A percentile compares a stretch with the other conserved stretches of the same genome.
phyloP scores from a whole-genome alignment of 192 early-diverging fungal species.

The Coemansia sp. region DNA sequence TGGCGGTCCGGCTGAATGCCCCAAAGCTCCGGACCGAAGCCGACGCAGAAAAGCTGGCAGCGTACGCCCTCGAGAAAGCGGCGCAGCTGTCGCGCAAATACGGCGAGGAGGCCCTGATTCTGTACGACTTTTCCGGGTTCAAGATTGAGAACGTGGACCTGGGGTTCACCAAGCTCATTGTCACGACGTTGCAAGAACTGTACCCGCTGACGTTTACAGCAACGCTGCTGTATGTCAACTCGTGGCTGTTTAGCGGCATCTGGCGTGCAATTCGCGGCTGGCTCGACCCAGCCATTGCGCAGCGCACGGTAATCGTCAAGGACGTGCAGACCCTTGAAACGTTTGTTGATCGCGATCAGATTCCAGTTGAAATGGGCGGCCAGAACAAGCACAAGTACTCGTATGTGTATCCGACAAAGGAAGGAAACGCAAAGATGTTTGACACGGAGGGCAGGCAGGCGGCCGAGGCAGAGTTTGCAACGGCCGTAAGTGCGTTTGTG shows the following conservation, averaged over 20 bases:
- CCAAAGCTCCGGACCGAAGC: slow-evolving; percentile 26
- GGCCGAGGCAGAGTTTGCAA: slow-evolving; percentile 38
- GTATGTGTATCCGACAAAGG: slow-evolving; percentile 53
- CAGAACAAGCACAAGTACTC: slow-evolving; percentile 54
- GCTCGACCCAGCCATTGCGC: slow-evolving; percentile 79
- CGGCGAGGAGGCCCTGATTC: slow-evolving; percentile 56
- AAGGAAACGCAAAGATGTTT: slow-evolving; percentile 57
- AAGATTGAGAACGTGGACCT: slow-evolving; percentile 72
- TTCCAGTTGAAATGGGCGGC: slow-evolving; percentile 67
- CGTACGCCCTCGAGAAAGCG: slow-evolving; percentile 28
- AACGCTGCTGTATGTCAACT: slow-evolving; percentile 75
- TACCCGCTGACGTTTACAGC: slow-evolving; percentile 79
- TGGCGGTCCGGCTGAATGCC: slow-evolving; percentile 24
- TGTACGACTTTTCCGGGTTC: slow-evolving; percentile 76
- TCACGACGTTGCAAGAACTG: slow-evolving; percentile 71
- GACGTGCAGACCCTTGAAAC: slow-evolving; percentile 58
- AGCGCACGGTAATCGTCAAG: slow-evolving; percentile 75
- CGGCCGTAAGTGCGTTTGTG: slow-evolving; percentile 44
- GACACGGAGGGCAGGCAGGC: slow-evolving; percentile 49
- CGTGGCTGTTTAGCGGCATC: slow-evolving; percentile 82
- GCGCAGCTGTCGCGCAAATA: slow-evolving; percentile 23
- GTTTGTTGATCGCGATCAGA: slow-evolving; percentile 59
- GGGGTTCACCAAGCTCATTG: slow-evolving; percentile 71
- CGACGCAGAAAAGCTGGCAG: slow-evolving; percentile 16
- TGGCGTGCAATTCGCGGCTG: slow-evolving; percentile 79